Evolutionary conservation across 2,329 filamentous ascomycete genomes (phyloP).

Genomic region (Fusarium pseudograminearum): DNA sequence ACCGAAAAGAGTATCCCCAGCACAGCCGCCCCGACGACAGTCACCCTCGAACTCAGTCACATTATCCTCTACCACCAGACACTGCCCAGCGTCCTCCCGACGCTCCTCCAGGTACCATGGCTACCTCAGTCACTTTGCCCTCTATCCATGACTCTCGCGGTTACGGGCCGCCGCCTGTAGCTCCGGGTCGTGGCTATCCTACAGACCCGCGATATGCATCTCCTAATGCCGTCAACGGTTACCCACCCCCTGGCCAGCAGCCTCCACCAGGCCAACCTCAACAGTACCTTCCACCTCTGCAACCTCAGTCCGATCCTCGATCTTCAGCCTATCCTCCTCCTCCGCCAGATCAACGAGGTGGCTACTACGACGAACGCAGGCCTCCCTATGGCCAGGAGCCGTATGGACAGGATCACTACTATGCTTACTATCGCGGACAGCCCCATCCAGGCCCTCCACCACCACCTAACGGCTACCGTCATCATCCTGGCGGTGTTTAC

Average conservation of each 20-base stretch:
- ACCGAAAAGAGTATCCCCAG: slow-evolving; percentile 55
- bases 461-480: slow-evolving; percentile 50
- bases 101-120: slow-evolving; percentile 54
- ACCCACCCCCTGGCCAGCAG: slow-evolving; percentile 54
- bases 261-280: slow-evolving; percentile 46
- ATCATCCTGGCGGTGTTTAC: slow-evolving; percentile 48
- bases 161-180: slow-evolving; percentile 51
- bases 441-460: slow-evolving; percentile 49
- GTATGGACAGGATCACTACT: slow-evolving; percentile 53
- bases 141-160: slow-evolving; percentile 62
- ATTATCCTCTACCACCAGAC: slow-evolving; percentile 57
- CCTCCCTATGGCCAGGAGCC: slow-evolving; percentile 53
- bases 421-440: slow-evolving; percentile 48
- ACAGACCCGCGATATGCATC: slow-evolving; percentile 58
- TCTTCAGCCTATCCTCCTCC: slow-evolving; percentile 54
- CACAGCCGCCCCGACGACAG: slow-evolving; percentile 55
- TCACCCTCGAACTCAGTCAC: slow-evolving; percentile 57
- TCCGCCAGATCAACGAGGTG: slow-evolving; percentile 55
- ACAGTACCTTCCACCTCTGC: slow-evolving; percentile 55
- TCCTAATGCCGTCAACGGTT: slow-evolving; percentile 61
- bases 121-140: slow-evolving; percentile 60
- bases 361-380: slow-evolving; percentile 54
- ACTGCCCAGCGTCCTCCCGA: slow-evolving; percentile 52
- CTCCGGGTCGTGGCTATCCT: slow-evolving; percentile 51
- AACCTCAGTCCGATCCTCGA: slow-evolving; percentile 53